Evolutionary conservation across 2,329 filamentous ascomycete genomes (phyloP), one percentile per base, ranked within the genome.

Genomic region (Chrysoporthe puriensis): DNA sequence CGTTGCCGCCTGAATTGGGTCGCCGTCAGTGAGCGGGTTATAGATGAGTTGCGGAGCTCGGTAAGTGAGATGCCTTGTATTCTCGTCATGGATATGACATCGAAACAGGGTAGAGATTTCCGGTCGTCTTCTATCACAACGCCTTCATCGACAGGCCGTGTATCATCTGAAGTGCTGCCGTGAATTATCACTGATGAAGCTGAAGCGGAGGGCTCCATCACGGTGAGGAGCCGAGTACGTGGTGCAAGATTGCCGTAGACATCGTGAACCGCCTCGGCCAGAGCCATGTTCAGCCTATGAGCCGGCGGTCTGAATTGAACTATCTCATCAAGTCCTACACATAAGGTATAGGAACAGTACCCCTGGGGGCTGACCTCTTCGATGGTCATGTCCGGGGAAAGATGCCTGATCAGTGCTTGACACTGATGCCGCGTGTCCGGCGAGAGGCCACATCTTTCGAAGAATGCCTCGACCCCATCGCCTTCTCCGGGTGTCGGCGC

Each of bases 281-380:
- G 73, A 0, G 64, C 64, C 21, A 80, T 72, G 65, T 86, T 77
- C 9, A 86, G 74, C 46, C 72, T 75, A 71, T 85, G 81, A 3
- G 73, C 74, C 0, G 70, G 58, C 7, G 84, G 83, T 2, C 85
- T 80, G 69, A 86, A 85, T 72, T 87, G 85, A 4, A 86, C 70
- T 59, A 84, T 73, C 14, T 69, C 72, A n/a, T 77, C 72, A 4
- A 75, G 69, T 11, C 78, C 78, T 18, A 83, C 74, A 34, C 77
- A 74, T 7, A 86, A 69, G 0, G 84, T 86, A 71, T 85, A 81
- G 2, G 84, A 86, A 70, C 84, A 87, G 69, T 83, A 85, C 21
- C 84, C 84, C 70, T 86, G 84, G 5, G 76, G 76, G 7, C 76
- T 71, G 8, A 77, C 76, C 2, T 79, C 76, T 3, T 71, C 69